Evolutionary conservation across 805 yeast genomes (phyloP).

Genomic region (Nakazawaea populi): DNA sequence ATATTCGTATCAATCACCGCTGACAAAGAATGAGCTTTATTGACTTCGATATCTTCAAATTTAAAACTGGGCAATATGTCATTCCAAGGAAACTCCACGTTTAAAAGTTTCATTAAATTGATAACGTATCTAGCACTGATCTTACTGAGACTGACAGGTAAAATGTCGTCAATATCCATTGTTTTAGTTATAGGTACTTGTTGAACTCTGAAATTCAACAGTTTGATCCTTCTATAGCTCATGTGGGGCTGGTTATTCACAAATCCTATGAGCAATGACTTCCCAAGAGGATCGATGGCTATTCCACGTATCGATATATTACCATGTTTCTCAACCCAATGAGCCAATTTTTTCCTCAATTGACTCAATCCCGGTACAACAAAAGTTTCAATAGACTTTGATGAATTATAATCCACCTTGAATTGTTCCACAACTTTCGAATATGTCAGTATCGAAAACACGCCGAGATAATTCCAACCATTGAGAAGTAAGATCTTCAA

Average conservation of each 20-base stretch:
- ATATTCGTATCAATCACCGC: neutral
- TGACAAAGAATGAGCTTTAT: neutral
- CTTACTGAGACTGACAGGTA: neutral
- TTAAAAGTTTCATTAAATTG: neutral
- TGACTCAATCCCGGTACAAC: neutral
- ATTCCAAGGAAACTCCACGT: neutral
- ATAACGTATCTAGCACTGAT: conserved; percentile 1
- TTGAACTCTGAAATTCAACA: neutral
- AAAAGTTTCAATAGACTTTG: neutral
- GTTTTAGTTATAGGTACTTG: neutral
- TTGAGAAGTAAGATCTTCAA: neutral
- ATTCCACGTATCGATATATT: conserved; percentile 6
- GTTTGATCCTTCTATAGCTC: neutral
- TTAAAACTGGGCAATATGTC: neutral
- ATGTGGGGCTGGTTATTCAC: neutral
- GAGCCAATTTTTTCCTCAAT: neutral
- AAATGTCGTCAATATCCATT: neutral
- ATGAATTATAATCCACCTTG: conserved; percentile 1
- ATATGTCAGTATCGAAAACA: neutral
- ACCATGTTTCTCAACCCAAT: neutral
- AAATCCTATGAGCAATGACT: neutral
- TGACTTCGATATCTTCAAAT: neutral
- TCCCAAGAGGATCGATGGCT: conserved; percentile 1
- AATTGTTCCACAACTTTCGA: neutral
- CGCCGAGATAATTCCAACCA: neutral